phyloP scores from a whole-genome alignment of 176 grass and related monocot species.

The Carex scoparia region DNA sequence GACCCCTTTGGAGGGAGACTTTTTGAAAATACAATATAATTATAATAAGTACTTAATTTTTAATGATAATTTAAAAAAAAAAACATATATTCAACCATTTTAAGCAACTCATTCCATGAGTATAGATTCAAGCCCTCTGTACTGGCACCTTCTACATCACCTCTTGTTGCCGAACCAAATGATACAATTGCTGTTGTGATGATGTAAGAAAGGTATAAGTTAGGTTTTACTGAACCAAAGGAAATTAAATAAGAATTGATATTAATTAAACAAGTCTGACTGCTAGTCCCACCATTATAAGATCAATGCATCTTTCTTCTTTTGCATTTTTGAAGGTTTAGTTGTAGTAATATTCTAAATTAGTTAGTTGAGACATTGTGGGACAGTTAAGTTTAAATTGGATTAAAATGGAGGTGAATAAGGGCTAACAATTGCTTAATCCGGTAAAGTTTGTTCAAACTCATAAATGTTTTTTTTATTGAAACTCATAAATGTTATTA shows the following conservation, averaged over 20 bases:
- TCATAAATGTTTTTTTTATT: neutral
- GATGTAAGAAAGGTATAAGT: neutral
- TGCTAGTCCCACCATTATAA: neutral
- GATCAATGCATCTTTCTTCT: neutral
- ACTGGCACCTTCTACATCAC: conserved; percentile 39
- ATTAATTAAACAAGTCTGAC: no score
- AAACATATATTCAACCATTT: conserved; percentile 45
- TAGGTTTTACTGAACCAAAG: conserved; percentile 3
- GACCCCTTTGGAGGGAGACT: neutral
- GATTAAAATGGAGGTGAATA: conserved; percentile 4
- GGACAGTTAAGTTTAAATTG: neutral
- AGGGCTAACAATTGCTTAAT: neutral
- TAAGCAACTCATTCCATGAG: conserved; percentile 73
- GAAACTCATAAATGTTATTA: neutral
- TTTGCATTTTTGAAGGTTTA: neutral
- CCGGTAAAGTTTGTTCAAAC: neutral
- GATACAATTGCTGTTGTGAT: conserved; percentile 57
- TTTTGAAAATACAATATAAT: neutral
- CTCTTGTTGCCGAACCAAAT: conserved; percentile 57
- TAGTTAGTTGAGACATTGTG: neutral
- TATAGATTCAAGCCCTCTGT: conserved; percentile 52
- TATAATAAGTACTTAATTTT: neutral
- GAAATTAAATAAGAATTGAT: neutral
- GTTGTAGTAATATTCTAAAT: neutral
- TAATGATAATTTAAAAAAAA: neutral